Percentiles rank a stretch among this genome's conserved stretches.
These are phyloP conservation scores for Alternaria consortialis DNA, from an alignment of 2,329 filamentous ascomycete species.

Conservation along the genomic window DNA sequence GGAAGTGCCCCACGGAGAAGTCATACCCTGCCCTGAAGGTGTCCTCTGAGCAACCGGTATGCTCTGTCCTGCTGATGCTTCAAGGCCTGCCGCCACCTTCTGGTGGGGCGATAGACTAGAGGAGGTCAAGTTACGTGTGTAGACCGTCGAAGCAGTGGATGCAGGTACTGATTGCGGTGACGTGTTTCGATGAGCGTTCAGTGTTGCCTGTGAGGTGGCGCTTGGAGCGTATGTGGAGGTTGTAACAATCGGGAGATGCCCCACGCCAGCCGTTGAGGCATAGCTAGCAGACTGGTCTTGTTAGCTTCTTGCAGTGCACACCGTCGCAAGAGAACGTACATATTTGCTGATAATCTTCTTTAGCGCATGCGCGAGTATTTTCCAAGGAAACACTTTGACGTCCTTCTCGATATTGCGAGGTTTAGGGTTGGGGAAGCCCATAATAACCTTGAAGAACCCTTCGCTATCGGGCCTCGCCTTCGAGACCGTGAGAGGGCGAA, in stretches of 20 bases:
- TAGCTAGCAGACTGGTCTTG: slow-evolving; percentile 69
- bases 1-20: slow-evolving; percentile 46
- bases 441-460: slow-evolving; percentile 98
- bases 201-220: slow-evolving; percentile 58
- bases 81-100: slow-evolving; percentile 51
- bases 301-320: slow-evolving; percentile 46
- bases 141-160: slow-evolving; percentile 55
- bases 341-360: slow-evolving; percentile 99
- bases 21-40: slow-evolving; percentile 46
- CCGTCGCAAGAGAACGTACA: slow-evolving; percentile 57
- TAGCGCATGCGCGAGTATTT: slow-evolving; percentile 82
- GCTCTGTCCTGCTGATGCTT: slow-evolving; percentile 49
- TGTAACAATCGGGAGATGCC: slow-evolving; percentile 52
- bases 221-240: slow-evolving; percentile 49
- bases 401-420: slow-evolving; percentile 99
- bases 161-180: slow-evolving; percentile 60
- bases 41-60: slow-evolving; percentile 47
- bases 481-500: slow-evolving; percentile 89
- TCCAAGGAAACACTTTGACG: slow-evolving; percentile 98
- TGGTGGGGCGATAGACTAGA: slow-evolving; percentile 58
- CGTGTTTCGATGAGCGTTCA: slow-evolving; percentile 57
- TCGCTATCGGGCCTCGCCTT: slow-evolving; percentile 93
- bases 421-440: slow-evolving; percentile 95
- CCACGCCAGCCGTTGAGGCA: slow-evolving; percentile 68
- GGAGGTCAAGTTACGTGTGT: slow-evolving; percentile 54